Base-by-base conservation (phyloP, 805 yeast species). In the Starmera quercuum region DNA sequence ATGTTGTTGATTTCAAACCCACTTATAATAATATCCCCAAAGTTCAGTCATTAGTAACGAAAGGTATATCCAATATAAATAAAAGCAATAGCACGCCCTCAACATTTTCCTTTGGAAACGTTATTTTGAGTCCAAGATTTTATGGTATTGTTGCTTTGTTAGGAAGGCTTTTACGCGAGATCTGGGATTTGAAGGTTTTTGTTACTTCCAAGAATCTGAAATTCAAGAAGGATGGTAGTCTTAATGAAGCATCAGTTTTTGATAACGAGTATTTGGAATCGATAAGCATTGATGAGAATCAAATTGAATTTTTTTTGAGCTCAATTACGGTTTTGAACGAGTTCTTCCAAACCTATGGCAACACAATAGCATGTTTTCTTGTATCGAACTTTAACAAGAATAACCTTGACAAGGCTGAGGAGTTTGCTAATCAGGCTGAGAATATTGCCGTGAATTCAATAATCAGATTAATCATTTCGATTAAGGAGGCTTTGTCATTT, bases 401-500 rank as follows among this genome's bases (percentile, higher is more conserved):
- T 28, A 45, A 43, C 35, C 40, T 52, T 13, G 62, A 59, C 39
- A 62, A 61, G 34, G 44, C 59, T 5, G 71, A 74, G 32, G 90
- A 83, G 44, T 75, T 82, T 28, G 79, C 87, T 29, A 63, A 75
- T 35, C 88, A 92, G 57, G 95, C 95, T 1, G 98, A 92, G 54
- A 87, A 85, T 48, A 78, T 86, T 48, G 95, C 95, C 6, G 73
- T 90, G 43, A 77, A 78, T 19, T 77, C 96, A 0, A 61, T 92
- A 25, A 66, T 84, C 29, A 78, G 83, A 47, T 71, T 88, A 8
- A 69, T 88, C 36, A 75, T 73, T 35, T 77, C 85, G 6, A 76
- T 86, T 58, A 84, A 85, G 46, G 97, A 92, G 58, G 95, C 95
- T 0, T 64, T 90, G 21, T 86, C 97, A 2, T 92, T 92, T 53